Base-by-base conservation (phyloP, 2,329 filamentous ascomycete species). In the Fusarium agapanthi region DNA sequence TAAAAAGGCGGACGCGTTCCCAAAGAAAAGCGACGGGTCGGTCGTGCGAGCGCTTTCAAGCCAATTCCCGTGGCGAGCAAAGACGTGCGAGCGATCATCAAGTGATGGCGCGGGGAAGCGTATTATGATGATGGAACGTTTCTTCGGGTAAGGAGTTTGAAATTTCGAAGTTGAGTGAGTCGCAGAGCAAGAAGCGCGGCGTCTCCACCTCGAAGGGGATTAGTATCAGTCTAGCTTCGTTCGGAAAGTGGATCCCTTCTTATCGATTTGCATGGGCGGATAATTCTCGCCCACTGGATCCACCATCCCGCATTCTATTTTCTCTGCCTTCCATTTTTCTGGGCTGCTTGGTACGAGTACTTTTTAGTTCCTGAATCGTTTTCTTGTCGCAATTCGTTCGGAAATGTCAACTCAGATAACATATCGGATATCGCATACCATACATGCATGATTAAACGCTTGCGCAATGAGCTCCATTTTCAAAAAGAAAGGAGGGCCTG, bases 401-500 rank as follows among this genome's bases (percentile, higher is more conserved):
- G 65, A 71, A 63, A 77, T 77, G 73, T 72, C 64, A 75, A 62
- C 55, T 53, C 51, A 55, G 56, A 45, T 45, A 65, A 56, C 54
- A 45, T 54, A 64, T 51, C 30, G 44, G 40, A 43, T 67, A 55
- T 64, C 60, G 51, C 60, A 61, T 58, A 56, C 56, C 37, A 50
- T 64, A 65, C 37, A 74, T 76, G 70, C 61, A 63, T 53, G 38
- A 50, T 38, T 32, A 24, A 22, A 34, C 43, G 62, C 63, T 28
- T 47, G 65, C 83, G 86, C 83, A 75, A 91, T 92, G 85, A 90
- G 88, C 83, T 88, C 86, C 67, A 91, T 92, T 83, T 87, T 91
- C 81, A 93, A 93, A 83, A 92, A 93, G 82, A 85, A 86, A 75
- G 86, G 85, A 77, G 86, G 86, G 75, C 83, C 86, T 65, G 86